Conservation (phyloP, 805 yeast genomes). For the Nakazawaea siamensis region DNA sequence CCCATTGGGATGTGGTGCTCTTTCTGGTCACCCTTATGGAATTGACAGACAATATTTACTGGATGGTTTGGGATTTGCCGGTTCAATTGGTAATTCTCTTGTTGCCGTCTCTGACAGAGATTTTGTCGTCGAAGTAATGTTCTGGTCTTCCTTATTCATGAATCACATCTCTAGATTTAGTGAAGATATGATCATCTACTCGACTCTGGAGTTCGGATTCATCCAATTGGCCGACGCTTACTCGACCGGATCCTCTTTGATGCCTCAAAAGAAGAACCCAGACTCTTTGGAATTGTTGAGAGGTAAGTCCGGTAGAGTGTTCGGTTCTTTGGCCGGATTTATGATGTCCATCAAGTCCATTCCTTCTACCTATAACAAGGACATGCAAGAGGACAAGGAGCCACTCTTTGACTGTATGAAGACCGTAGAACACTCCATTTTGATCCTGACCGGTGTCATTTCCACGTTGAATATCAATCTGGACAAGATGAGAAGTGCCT, state of each 20-base stretch:
- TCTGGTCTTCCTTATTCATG: conserved; percentile 93
- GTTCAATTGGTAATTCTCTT: conserved; percentile 90
- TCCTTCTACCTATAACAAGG: conserved; percentile 96
- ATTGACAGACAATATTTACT: conserved; percentile 91
- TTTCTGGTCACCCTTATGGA: conserved; percentile 99
- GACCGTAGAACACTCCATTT: conserved; percentile 88
- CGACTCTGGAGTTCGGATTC: conserved; percentile 96
- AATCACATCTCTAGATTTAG: conserved; percentile 91
- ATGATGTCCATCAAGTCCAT: conserved; percentile 95
- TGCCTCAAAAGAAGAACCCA: conserved; percentile 99
- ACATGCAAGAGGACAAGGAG: conserved; percentile 98
- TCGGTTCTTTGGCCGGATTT: conserved; percentile 92
- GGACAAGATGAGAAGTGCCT: conserved; percentile 74
- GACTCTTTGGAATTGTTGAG: conserved; percentile 91
- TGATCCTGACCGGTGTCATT: conserved; percentile 93
- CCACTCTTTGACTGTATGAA: conserved; percentile 88
- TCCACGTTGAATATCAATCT: conserved; percentile 73
- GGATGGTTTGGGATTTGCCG: conserved; percentile 64
- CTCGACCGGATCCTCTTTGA: conserved; percentile 95
- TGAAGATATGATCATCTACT: conserved; percentile 92
- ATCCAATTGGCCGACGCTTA: conserved; percentile 92
- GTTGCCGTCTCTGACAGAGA: conserved; percentile 98
- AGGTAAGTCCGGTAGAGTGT: conserved; percentile 96
- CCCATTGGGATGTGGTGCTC: conserved; percentile 95
- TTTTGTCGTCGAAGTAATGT: conserved; percentile 90